Evolutionary conservation across 2,329 filamentous ascomycete genomes (phyloP).

Genomic region (Penicillium psychrosexuale): DNA sequence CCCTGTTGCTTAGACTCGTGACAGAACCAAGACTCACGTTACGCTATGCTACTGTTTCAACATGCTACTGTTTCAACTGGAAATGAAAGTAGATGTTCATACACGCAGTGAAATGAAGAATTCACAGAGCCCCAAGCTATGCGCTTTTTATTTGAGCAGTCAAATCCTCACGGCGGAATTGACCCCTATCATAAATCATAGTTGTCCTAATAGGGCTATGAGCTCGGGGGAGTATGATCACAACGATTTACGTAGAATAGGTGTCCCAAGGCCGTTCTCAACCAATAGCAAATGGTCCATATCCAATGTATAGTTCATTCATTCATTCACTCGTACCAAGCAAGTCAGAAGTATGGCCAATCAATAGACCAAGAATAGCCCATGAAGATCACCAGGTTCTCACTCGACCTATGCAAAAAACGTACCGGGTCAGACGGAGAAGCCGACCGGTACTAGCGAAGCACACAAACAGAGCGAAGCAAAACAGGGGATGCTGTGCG

Average conservation of each 20-base stretch:
- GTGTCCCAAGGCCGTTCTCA: background rate
- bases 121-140: background rate
- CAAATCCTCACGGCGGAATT: background rate
- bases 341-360: constrained; percentile 17
- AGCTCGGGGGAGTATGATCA: too few relatives aligned
- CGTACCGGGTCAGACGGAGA: background rate
- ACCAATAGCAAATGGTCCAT: background rate
- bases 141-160: background rate
- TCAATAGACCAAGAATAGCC: constrained; percentile 1
- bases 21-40: background rate
- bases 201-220: background rate
- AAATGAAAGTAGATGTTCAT: background rate
- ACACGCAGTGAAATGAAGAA: background rate
- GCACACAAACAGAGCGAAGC: background rate
- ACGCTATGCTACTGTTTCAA: too few relatives aligned
- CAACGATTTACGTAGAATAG: background rate
- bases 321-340: constrained; percentile 37
- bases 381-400: background rate
- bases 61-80: background rate
- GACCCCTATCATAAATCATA: background rate
- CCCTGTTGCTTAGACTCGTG: background rate
- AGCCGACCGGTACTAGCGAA: background rate
- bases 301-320: constrained; percentile 31
- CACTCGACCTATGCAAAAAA: background rate
- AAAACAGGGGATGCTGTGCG: background rate